Conservation (phyloP, 1,284 basidiomycete species). For the Coniferiporia sulphurascens region DNA sequence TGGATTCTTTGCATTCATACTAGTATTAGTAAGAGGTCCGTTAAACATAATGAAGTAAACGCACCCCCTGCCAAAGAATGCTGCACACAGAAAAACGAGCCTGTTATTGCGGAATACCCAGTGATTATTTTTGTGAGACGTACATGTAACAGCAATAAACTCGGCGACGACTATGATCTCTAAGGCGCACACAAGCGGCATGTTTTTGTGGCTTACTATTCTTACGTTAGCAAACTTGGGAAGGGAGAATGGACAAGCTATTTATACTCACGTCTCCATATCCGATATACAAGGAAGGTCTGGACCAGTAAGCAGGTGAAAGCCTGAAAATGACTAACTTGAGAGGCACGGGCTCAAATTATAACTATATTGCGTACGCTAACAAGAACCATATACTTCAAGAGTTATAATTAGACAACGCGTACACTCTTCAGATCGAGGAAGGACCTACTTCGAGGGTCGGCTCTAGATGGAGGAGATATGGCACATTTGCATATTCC, state of each 20-base stretch:
- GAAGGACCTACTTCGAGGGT: not conserved
- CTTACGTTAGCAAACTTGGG: not conserved
- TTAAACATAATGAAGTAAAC: not conserved
- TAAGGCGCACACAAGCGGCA: not conserved
- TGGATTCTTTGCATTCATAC: not conserved
- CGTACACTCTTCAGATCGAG: too few relatives aligned
- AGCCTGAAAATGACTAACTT: not conserved
- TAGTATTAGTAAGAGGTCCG: not conserved
- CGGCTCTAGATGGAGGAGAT: not conserved
- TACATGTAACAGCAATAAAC: not conserved
- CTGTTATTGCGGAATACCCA: not conserved
- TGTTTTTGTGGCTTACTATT: not conserved
- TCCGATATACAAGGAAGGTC: not conserved
- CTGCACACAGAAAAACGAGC: not conserved
- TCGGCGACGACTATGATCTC: not conserved
- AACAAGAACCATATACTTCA: not conserved
- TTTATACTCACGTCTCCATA: not conserved
- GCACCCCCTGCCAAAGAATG: not conserved
- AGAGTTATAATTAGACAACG: not conserved
- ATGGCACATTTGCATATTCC: not conserved
- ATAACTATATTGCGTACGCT: not conserved
- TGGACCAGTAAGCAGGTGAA: not conserved
- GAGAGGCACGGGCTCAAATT: not conserved
- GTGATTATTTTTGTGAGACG: not conserved
- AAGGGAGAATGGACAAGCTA: not conserved